These are phyloP conservation scores for Pestalotiopsis sp. DNA, from an alignment of 2,329 filamentous ascomycete species.

Conservation along the genomic window DNA sequence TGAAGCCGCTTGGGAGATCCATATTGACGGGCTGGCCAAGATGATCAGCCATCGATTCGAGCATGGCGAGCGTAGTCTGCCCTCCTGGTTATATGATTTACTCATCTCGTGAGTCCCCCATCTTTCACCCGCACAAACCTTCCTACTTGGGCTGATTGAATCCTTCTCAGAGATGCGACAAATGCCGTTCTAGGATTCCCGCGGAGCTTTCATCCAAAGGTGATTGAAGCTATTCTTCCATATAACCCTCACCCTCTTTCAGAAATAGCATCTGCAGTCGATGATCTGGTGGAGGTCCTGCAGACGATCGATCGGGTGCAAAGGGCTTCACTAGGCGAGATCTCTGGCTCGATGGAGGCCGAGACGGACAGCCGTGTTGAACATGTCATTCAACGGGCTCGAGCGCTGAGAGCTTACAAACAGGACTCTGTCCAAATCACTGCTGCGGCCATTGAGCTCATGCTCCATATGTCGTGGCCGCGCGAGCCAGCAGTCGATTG, in stretches of 20 bases:
- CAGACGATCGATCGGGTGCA: background rate
- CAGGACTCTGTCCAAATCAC: slow-evolving; percentile 9
- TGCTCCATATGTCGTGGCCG: slow-evolving; percentile 21
- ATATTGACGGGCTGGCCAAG: slow-evolving; percentile 20
- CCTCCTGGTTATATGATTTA: slow-evolving; percentile 8
- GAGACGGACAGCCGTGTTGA: background rate
- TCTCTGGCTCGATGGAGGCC: background rate
- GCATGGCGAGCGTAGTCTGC: slow-evolving; percentile 9
- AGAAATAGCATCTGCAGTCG: background rate
- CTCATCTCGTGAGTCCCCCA: background rate
- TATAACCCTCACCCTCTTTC: background rate
- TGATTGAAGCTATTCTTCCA: background rate
- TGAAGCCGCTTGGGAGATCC: slow-evolving; percentile 20
- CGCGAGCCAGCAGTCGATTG: slow-evolving; percentile 9
- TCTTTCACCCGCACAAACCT: background rate
- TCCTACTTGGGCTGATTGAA: background rate
- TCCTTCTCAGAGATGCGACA: background rate
- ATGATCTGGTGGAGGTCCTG: background rate
- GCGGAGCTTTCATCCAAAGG: background rate
- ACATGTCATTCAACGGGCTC: background rate
- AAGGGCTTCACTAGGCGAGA: background rate
- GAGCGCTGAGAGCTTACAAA: background rate
- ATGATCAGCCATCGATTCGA: slow-evolving; percentile 15
- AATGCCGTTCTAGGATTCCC: background rate
- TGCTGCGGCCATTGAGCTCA: slow-evolving; percentile 19